Evolutionary conservation across 768 basidiomycete species (phyloP).

Genomic region (Phylloporus rhodoxanthus): DNA sequence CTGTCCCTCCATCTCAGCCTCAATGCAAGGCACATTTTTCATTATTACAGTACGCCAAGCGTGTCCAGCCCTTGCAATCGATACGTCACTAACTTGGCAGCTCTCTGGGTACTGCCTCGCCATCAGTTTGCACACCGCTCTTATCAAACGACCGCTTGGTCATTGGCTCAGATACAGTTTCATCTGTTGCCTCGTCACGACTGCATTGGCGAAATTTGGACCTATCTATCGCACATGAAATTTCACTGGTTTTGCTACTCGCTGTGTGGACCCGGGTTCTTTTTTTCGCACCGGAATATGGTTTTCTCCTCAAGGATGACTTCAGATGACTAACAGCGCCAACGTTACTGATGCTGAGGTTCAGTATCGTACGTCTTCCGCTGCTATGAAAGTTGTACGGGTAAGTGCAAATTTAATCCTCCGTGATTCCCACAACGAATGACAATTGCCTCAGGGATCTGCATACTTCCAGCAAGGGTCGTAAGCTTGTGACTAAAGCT

Average conservation of each 20-base stretch:
- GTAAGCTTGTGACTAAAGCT: not conserved
- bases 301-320: constrained; percentile 40
- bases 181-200: constrained; percentile 58
- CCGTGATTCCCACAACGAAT: constrained; percentile 1
- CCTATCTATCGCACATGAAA: constrained; percentile 48
- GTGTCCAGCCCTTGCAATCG: not conserved
- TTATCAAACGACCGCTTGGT: constrained; percentile 49
- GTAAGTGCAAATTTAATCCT: constrained; percentile 28
- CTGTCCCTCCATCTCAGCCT: constrained; percentile 44
- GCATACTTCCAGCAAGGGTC: constrained; percentile 44
- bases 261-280: constrained; percentile 62
- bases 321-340: constrained; percentile 51
- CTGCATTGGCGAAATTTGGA: constrained; percentile 37
- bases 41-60: constrained; percentile 45
- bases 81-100: constrained; percentile 36
- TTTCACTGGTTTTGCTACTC: constrained; percentile 51
- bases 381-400: constrained; percentile 55
- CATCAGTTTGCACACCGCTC: constrained; percentile 55
- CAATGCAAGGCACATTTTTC: constrained; percentile 47
- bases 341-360: constrained; percentile 55
- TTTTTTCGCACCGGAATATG: constrained; percentile 46
- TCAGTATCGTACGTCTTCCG: constrained; percentile 36
- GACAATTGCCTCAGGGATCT: constrained; percentile 38
- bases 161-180: constrained; percentile 37
- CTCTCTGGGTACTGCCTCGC: constrained; percentile 50